A percentile compares a stretch with the other conserved stretches of the same genome.
Conservation (phyloP, 768 basidiomycete genomes). For the Russula lepida region DNA sequence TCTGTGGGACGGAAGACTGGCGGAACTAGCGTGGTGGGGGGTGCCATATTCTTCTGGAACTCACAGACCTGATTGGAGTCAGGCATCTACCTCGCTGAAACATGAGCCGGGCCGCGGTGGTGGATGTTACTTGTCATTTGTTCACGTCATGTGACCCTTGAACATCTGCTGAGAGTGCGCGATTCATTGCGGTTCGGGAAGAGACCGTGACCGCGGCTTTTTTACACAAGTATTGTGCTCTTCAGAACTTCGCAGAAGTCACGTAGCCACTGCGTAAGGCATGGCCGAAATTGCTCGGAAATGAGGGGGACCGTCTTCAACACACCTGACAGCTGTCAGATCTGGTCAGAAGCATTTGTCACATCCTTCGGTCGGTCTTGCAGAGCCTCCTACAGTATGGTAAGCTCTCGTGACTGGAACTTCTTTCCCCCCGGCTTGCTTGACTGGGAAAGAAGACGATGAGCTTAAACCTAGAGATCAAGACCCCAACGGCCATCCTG, state of each 20-base stretch:
- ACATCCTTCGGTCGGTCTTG: background rate
- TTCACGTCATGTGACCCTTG: constrained; percentile 6
- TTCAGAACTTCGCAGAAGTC: constrained; percentile 7
- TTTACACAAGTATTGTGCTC: constrained; percentile 1
- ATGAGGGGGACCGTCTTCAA: constrained; percentile 5
- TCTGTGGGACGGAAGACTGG: background rate
- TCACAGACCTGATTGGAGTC: background rate
- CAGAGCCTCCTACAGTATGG: background rate
- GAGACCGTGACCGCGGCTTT: constrained; percentile 9
- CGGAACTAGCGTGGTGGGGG: background rate
- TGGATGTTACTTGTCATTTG: background rate
- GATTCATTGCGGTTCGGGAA: constrained; percentile 11
- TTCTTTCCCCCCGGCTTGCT: background rate
- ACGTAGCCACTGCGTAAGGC: background rate
- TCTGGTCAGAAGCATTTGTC: constrained; percentile 4
- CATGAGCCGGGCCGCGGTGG: background rate
- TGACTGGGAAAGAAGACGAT: background rate
- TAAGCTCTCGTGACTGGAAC: background rate
- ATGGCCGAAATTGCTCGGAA: constrained; percentile 2
- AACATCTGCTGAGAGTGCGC: background rate
- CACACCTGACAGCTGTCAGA: constrained; percentile 16
- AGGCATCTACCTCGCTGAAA: too few relatives aligned
- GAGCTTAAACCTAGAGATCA: background rate
- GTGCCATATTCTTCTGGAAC: background rate
- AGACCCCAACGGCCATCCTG: background rate